Evolutionary conservation across 1,284 basidiomycete species (phyloP).

Genomic region (Neonothopanus nambi): DNA sequence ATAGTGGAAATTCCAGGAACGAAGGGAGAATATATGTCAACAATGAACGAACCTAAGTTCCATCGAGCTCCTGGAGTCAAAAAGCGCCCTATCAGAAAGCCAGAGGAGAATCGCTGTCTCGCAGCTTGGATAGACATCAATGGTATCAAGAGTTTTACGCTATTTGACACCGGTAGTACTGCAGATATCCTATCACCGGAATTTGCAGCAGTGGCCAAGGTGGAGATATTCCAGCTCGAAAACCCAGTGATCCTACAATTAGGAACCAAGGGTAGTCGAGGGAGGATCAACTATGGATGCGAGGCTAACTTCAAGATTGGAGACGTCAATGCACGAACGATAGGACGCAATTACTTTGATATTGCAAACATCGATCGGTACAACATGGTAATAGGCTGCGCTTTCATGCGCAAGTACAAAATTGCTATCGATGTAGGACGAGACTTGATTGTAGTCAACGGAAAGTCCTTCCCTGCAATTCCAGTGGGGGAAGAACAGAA

Average conservation of each 20-base stretch:
- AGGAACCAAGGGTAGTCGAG: constrained; percentile 22
- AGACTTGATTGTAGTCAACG: too few species aligned
- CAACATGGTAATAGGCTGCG: too few species aligned
- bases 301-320: neutral
- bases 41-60: neutral
- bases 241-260: constrained; percentile 23
- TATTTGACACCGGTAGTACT: constrained; percentile 25
- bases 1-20: neutral
- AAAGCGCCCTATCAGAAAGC: neutral
- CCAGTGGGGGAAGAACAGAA: too few species aligned
- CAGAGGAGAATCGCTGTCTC: constrained; percentile 6
- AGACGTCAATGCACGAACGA: too few species aligned
- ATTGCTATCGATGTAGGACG: too few species aligned
- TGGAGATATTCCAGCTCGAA: constrained; percentile 15
- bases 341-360: constrained; percentile 7
- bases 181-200: constrained; percentile 21
- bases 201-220: constrained; percentile 14
- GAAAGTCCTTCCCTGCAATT: too few species aligned
- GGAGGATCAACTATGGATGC: constrained; percentile 24
- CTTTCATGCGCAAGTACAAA: too few species aligned
- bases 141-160: constrained; percentile 15
- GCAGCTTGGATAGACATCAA: constrained; percentile 13
- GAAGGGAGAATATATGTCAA: neutral
- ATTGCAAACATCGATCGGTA: too few species aligned
- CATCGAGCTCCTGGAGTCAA: too few species aligned